Base-by-base conservation (phyloP, 371 early-diverging fungal genomes). In the Fennellomyces sp. region DNA sequence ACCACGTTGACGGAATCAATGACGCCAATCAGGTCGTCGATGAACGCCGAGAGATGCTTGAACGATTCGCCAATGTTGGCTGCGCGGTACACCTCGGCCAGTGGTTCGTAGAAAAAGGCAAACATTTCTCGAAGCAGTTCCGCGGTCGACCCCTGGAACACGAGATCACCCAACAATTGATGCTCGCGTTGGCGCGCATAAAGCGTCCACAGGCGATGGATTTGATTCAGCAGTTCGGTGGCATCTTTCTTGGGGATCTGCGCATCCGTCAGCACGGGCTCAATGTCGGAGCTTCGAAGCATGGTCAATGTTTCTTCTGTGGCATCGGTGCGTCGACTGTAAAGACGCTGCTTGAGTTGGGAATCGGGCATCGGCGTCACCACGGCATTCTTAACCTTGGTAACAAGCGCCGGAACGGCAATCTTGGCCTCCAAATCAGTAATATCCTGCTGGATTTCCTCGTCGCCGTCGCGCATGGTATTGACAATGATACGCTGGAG, bases 121-220 rank as follows among this genome's bases (percentile, higher is more conserved):
- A 87, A 71, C n/a, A 85, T 51, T 35, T 87, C 85, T 54, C 80
- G 83, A 31, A 87, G 64, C 27, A 87, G 63, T 39, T 83, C 82
- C 2, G 83, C 82, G 0, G 87, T 82, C 7, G 77, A 70, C 3
- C 85, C 87, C 41, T 83, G 75, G 67, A 78, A 83, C 59, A 85
- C 62, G 17, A 87, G 63, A 2, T 68, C 69, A 54, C 78, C 75
- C 64, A 83, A 65, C 27, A 76, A 62, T 49, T 81, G 74, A 45
- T 81, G 80, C 30, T 87, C 85, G 3, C 81, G 77, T 53, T 80
- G 70, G 6, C 76, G 73, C 17, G 73, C 63, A 50, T 85, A 79
- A 10, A 80, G 61, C 21, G 72, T 70, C 68, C 78, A 70, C 15
- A 84, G 58, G 17, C 60, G 76, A 56, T 76, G 70, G 0, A 84